Evolutionary conservation across 139 green algal species (phyloP), one percentile per base, ranked within the genome.

Genomic region (Chlamydomonas eustigma): DNA sequence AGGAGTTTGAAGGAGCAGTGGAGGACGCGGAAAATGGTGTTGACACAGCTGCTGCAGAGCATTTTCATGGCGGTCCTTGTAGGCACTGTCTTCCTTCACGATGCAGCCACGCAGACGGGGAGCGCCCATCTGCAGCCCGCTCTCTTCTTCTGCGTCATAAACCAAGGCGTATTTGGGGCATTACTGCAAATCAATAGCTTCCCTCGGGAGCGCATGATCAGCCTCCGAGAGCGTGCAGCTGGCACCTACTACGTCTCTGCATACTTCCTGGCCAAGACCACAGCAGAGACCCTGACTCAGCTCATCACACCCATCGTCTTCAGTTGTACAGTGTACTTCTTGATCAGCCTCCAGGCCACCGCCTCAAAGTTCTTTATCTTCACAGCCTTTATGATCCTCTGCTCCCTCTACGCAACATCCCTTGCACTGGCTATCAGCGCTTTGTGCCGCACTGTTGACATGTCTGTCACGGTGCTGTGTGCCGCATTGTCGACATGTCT

Each of bases 71-170:
- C 77, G 4, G 65, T 83, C 30, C 80, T 84, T 34, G 82, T 86
- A n/a, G 82, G 82, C 6, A 82, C 75, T 0, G n/a, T n/a, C n/a
- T n/a, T n/a, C n/a, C n/a, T n/a, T n/a, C n/a, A n/a, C n/a, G n/a
- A n/a, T n/a, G n/a, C 82, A 51, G 81, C 58, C 39, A 76, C n/a
- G 51, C 85, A 90, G 66, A 63, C 8, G 0, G 78, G 50, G 28
- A 35, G 50, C 2, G 51, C 69, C 31, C 77, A 78, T 38, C 82
- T 82, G 30, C 82, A 88, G 72, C 80, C 85, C 22, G 82, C 88
- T 50, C 80, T 87, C 5, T 87, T 87, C 84, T 89, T 89, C 80
- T 81, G 73, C 28, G 66, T 80, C 66, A 86, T 84, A 39, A 88
- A 88, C 79, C 80, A 88, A 75, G 84, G 81, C 52, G 83, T 87